These are phyloP conservation scores for Kwoniella bestiolae DNA, from an alignment of 768 basidiomycete genomes.

Conservation along the genomic window DNA sequence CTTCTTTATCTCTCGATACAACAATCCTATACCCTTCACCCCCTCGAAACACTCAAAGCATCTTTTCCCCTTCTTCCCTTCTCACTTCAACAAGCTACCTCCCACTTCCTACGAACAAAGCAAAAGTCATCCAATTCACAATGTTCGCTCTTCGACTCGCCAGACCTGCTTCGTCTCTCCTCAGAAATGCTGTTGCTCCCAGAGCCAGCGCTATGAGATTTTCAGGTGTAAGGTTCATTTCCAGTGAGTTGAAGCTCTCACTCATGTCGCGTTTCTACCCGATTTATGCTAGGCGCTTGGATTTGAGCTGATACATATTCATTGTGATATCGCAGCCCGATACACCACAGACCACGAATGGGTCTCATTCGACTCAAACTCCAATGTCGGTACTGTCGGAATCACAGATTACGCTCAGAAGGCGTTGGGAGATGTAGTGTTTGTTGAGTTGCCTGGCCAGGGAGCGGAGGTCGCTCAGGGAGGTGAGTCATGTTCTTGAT, in stretches of 20 bases:
- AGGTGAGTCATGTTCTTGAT: slow-evolving; percentile 52
- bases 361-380: slow-evolving; percentile 74
- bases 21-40: neutral
- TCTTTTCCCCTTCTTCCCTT: neutral
- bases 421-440: slow-evolving; percentile 93
- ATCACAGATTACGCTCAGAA: slow-evolving; percentile 93
- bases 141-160: slow-evolving; percentile 20
- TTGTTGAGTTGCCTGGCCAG: slow-evolving; percentile 79
- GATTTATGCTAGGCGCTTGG: too few species aligned
- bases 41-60: too few species aligned
- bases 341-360: slow-evolving; percentile 90
- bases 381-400: slow-evolving; percentile 75
- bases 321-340: slow-evolving; percentile 54
- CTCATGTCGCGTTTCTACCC: too few species aligned
- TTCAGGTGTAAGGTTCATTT: slow-evolving; percentile 25
- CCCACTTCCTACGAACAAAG: neutral
- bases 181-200: slow-evolving; percentile 10
- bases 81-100: neutral
- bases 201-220: slow-evolving; percentile 19
- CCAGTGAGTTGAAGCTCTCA: slow-evolving; percentile 17
- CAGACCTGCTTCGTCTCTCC: slow-evolving; percentile 8
- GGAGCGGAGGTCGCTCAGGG: slow-evolving; percentile 42
- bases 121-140: neutral
- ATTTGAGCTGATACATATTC: neutral
- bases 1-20: neutral